Evolutionary conservation across 179 eudicot species (phyloP), one percentile per base, ranked within the genome.

Genomic region (Dionaea muscipula): DNA sequence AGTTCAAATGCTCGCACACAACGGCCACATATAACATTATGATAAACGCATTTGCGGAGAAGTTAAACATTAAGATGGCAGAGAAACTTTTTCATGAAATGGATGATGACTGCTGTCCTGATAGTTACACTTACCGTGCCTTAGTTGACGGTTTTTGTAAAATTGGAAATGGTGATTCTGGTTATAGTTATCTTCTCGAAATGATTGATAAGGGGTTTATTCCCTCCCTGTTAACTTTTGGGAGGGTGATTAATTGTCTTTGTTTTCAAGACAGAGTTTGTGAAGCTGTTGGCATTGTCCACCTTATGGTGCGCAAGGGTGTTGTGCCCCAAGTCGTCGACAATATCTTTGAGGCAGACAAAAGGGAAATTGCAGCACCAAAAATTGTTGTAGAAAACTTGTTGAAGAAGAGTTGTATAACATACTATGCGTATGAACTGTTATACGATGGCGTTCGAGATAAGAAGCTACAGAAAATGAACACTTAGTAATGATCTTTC

Each of bases 81-180:
- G 66, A 54, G 40, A 75, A 75, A 58, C 78, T 90, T 43, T 90
- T 74, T 56, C 54, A 53, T 60, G 82, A 81, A 71, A 86, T 86
- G 90, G 57, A 46, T 56, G 65, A 63, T 47, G 86, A 72, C 22
- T 81, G 79, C 56, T 28, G 58, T 50, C 86, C 95, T 25, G 94
- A 90, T 63, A 64, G 40, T 59, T 86, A 70, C 68, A 86, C 94
- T 43, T 90, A 75, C 49, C 78, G 84, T 39, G 81, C 80, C 61
- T 68, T 90, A 74, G 70, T 90, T 54, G 83, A 86, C 74, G 95
- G 95, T 14, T 83, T 81, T 56, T 90, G 97, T 72, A 90, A 76
- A 69, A 53, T 76, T 0, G 94, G 83, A 46, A 75, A 81, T 31
- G 62, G 58, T 62, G 83, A 76, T 66, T 72, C 68, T 58, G 97